Evolutionary conservation across 1,284 basidiomycete species (phyloP).

Genomic region (Vanrija sp.): DNA sequence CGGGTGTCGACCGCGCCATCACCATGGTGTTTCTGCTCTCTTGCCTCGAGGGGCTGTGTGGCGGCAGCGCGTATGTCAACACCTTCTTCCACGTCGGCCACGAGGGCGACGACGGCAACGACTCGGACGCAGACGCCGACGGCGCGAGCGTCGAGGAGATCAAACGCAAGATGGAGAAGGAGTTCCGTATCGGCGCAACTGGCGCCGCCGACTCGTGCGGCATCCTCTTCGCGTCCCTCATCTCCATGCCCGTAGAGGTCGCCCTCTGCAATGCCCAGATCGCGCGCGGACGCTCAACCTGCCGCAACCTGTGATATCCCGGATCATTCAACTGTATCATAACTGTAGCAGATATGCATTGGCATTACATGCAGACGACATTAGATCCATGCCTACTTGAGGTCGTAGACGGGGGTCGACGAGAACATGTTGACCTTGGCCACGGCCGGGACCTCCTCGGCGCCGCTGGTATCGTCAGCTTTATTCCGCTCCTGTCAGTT

Average conservation of each 20-base stretch:
- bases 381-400: background rate
- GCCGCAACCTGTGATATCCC: constrained; percentile 55
- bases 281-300: constrained; percentile 65
- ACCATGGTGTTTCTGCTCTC: constrained; percentile 70
- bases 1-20: constrained; percentile 55
- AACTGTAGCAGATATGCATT: constrained; percentile 9
- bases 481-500: background rate
- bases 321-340: constrained; percentile 32
- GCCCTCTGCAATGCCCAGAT: constrained; percentile 71
- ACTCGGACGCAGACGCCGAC: constrained; percentile 48
- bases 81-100: constrained; percentile 81
- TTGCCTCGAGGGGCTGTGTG: constrained; percentile 79
- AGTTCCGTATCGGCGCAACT: constrained; percentile 84
- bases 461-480: constrained; percentile 24
- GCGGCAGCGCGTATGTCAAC: constrained; percentile 88
- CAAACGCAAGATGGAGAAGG: constrained; percentile 57
- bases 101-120: constrained; percentile 50
- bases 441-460: constrained; percentile 36
- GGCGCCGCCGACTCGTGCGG: constrained; percentile 58
- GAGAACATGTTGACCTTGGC: constrained; percentile 48
- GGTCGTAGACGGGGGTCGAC: constrained; percentile 42
- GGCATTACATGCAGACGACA: background rate
- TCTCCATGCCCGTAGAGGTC: constrained; percentile 81
- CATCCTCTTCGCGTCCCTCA: constrained; percentile 69
- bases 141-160: constrained; percentile 43